These are phyloP conservation scores for Akanthomyces uredinophilus DNA, from an alignment of 2,329 filamentous ascomycete species.

Conservation along the genomic window DNA sequence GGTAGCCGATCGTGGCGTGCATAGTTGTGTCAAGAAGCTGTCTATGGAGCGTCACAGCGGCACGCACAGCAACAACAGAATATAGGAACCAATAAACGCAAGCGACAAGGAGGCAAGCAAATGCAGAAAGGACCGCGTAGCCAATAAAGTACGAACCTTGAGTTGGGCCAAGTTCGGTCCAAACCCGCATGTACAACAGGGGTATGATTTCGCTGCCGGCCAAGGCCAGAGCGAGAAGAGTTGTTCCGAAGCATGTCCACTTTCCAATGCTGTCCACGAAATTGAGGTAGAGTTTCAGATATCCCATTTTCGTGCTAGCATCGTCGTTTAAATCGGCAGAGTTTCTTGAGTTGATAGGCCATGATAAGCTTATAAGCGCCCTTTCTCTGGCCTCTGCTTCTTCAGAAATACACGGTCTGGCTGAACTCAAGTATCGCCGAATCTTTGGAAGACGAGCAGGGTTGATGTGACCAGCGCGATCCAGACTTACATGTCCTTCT, in stretches of 20 bases:
- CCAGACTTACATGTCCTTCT: neutral
- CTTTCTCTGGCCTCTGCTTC: neutral
- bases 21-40: neutral
- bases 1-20: neutral
- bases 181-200: neutral
- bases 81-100: neutral
- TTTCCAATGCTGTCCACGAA: constrained; percentile 5
- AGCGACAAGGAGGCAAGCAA: neutral
- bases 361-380: neutral
- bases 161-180: neutral
- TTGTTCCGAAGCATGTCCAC: neutral
- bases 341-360: neutral
- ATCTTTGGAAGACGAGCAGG: neutral
- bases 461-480: neutral
- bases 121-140: neutral
- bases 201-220: neutral
- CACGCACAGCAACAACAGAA: neutral
- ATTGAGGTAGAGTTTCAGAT: neutral
- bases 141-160: neutral
- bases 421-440: neutral
- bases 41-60: neutral
- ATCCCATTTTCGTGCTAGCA: neutral
- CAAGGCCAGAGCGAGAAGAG: neutral
- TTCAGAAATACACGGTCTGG: neutral
- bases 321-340: neutral